Evolutionary conservation across 2,329 filamentous ascomycete genomes (phyloP), one percentile per base, ranked within the genome.

Genomic region (Chrysoporthe cubensis): DNA sequence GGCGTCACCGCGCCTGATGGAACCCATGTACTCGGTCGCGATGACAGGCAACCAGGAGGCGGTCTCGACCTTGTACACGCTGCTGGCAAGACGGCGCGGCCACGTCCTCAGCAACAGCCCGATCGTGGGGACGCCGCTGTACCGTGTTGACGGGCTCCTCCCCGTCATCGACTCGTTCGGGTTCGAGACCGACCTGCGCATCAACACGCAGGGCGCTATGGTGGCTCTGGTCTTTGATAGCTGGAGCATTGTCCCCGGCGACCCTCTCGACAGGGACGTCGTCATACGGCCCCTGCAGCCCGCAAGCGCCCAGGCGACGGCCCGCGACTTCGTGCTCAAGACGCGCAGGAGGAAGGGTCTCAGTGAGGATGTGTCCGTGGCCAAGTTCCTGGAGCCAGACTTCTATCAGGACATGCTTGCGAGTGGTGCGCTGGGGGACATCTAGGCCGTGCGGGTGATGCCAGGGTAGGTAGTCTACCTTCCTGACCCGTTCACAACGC

Each of bases 101-200:
- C 96, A 99, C 79, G 95, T 99, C 40, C 84, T 99, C 37, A 90
- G 92, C n/a, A 96, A 99, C 77, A 93, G 93, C 0, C 94, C 94
- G 16, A 93, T 99, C 69, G 94, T 95, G 0, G 96, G 96, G 34
- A 98, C 96, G 11, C 96, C 95, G 4, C 86, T 99, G 13, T 98
- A 97, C 80, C 91, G 92, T 32, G 94, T 97, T 64, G 92, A 90
- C 74, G 96, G 96, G 3, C 84, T 98, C 62, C 89, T 99, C 66
- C 96, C 96, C 11, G 96, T 98, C 69, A 97, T 99, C 76, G 96
- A 99, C 82, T 94, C 90, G 42, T 99, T 99, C 76, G 96, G 96
- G 26, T 98, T 99, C 79, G 96, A 99, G 83, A 98, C 96, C 16
- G 96, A 99, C 81, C 85, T 99, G 67, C 87, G 96, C 71, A 98